These are phyloP conservation scores for Parmelia sp. DNA, from an alignment of 495 filamentous ascomycete genomes.

Conservation along the genomic window DNA sequence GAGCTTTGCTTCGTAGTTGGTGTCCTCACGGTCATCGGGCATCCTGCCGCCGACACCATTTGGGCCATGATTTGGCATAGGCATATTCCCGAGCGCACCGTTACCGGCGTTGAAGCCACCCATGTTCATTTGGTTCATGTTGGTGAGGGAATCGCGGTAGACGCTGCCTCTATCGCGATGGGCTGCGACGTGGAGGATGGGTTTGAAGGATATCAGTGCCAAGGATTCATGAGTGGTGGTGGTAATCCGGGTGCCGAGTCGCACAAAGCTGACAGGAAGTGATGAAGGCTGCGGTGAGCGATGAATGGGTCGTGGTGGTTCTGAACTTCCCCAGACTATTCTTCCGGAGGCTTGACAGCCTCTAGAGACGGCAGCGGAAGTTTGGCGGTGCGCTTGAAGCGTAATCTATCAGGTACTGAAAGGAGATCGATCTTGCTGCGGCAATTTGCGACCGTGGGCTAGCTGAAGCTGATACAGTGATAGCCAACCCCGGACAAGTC, in stretches of 20 bases:
- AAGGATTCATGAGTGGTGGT: conserved; percentile 15
- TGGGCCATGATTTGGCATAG: conserved; percentile 66
- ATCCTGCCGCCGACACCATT: conserved; percentile 44
- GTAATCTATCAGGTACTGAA: conserved; percentile 14
- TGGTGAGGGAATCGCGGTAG: background rate
- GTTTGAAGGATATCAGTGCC: conserved; percentile 12
- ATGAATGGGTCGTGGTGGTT: conserved; percentile 3
- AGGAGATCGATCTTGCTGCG: conserved; percentile 19
- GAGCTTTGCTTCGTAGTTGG: conserved; percentile 48
- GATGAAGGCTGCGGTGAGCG: conserved; percentile 5
- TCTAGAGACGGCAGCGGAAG: conserved; percentile 19
- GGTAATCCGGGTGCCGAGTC: conserved; percentile 11
- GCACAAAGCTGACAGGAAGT: conserved; percentile 14
- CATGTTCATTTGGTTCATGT: conserved; percentile 74
- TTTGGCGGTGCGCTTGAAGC: conserved; percentile 16
- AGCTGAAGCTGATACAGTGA: conserved; percentile 15
- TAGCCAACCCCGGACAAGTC: background rate
- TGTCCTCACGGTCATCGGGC: conserved; percentile 35
- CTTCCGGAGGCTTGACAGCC: conserved; percentile 12
- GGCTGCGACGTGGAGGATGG: conserved; percentile 4
- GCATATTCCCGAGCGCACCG: conserved; percentile 57
- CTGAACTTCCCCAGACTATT: conserved; percentile 9
- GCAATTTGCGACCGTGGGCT: conserved; percentile 21
- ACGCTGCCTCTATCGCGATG: conserved; percentile 5
- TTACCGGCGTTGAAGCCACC: conserved; percentile 59